phyloP scores from a whole-genome alignment of 805 yeast species.

The Candida quercuum region DNA sequence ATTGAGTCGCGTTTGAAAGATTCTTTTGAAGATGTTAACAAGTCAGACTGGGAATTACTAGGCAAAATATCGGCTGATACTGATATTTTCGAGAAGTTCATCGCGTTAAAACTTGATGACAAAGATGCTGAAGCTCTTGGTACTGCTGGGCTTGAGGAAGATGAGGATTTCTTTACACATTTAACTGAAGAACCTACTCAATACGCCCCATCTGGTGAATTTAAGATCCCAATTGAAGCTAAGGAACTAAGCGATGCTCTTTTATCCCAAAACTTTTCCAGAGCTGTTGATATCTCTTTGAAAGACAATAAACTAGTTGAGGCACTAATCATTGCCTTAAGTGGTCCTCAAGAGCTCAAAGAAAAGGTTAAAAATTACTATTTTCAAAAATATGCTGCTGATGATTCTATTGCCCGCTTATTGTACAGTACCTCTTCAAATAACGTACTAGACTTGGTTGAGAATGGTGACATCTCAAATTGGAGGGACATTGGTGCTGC shows the following conservation, averaged over 20 bases:
- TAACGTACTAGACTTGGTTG: slow-evolving; percentile 63
- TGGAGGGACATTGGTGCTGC: slow-evolving; percentile 84
- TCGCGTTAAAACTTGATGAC: slow-evolving; percentile 29
- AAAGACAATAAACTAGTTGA: slow-evolving; percentile 61
- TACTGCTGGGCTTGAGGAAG: slow-evolving; percentile 18
- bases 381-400: slow-evolving; percentile 48
- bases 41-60: slow-evolving; percentile 64
- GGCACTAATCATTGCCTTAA: slow-evolving; percentile 76
- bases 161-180: slow-evolving; percentile 33
- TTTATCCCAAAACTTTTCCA: slow-evolving; percentile 54
- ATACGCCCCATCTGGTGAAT: slow-evolving; percentile 48
- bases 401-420: slow-evolving; percentile 60
- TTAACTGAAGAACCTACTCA: slow-evolving; percentile 24
- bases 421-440: slow-evolving; percentile 58
- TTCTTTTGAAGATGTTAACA: slow-evolving; percentile 33
- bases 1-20: slow-evolving; percentile 48
- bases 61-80: slow-evolving; percentile 49
- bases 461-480: slow-evolving; percentile 66
- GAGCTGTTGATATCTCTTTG: slow-evolving; percentile 66
- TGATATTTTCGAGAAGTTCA: slow-evolving; percentile 42
- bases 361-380: slow-evolving; percentile 67
- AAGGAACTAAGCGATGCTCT: slow-evolving; percentile 43
- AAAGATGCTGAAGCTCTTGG: slow-evolving; percentile 21
- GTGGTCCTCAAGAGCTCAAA: slow-evolving; percentile 57
- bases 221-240: slow-evolving; percentile 41